Evolutionary conservation across 495 filamentous ascomycete species (phyloP).

Genomic region (Trichoderma orchidacearum): DNA sequence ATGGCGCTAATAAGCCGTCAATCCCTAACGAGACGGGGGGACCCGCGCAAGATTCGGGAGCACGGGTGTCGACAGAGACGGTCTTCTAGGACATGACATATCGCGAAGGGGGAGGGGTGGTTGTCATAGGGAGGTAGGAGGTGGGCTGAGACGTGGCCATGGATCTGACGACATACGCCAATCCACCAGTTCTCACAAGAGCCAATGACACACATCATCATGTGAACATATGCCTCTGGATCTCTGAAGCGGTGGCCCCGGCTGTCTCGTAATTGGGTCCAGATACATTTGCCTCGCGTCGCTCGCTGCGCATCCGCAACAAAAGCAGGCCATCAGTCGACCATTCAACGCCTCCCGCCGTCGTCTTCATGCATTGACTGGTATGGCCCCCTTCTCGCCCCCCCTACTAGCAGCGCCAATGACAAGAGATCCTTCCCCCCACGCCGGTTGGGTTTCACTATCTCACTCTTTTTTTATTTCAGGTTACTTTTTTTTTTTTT

Average conservation of each 20-base stretch:
- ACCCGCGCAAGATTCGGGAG: neutral
- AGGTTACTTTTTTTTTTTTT: slow-evolving; percentile 1
- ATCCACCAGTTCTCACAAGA: neutral
- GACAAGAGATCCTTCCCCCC: neutral
- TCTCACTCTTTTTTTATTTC: too few species aligned
- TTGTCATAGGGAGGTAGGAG: neutral
- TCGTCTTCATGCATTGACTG: neutral
- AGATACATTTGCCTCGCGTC: neutral
- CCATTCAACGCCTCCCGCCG: neutral
- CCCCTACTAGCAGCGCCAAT: neutral
- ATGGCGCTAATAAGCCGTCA: neutral
- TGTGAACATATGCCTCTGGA: neutral
- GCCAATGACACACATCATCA: neutral
- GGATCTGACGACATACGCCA: neutral
- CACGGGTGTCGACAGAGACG: neutral
- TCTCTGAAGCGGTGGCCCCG: neutral
- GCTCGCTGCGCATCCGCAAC: neutral
- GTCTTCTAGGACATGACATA: neutral
- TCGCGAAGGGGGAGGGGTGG: neutral
- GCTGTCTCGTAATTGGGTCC: neutral
- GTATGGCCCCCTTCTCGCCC: neutral
- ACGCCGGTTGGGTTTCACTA: neutral
- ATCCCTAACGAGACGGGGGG: neutral
- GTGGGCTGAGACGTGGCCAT: neutral
- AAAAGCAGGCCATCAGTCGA: neutral